Evolutionary conservation across 2,329 filamentous ascomycete species (phyloP).

Genomic region (Elsinoe perseae): DNA sequence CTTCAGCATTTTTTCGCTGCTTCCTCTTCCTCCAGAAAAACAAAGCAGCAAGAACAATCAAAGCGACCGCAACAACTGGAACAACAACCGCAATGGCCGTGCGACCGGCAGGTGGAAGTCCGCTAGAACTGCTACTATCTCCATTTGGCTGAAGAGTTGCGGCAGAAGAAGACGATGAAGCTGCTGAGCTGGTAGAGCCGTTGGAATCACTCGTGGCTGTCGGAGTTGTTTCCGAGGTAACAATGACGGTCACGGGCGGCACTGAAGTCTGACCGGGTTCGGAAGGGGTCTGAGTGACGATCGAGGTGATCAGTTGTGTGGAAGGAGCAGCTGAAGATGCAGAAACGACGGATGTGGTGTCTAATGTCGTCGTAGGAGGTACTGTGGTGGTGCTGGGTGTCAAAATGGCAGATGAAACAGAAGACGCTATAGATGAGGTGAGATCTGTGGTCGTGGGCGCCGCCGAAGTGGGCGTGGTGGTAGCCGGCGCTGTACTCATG

Average conservation of each 20-base stretch:
- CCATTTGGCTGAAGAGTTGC: constrained; percentile 19
- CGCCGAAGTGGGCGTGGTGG: constrained; percentile 15
- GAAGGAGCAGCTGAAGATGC: constrained; percentile 21
- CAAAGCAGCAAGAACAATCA: constrained; percentile 67
- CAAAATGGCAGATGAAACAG: constrained; percentile 19
- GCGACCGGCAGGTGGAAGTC: constrained; percentile 56
- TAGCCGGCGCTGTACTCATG: constrained; percentile 6
- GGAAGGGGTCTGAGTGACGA: constrained; percentile 20
- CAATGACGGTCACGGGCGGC: constrained; percentile 22
- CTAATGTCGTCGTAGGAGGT: constrained; percentile 17
- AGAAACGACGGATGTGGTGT: constrained; percentile 21
- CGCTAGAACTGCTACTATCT: constrained; percentile 28
- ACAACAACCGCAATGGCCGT: constrained; percentile 93
- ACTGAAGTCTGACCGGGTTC: constrained; percentile 15
- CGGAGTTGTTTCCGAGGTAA: constrained; percentile 19
- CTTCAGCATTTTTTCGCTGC: constrained; percentile 73
- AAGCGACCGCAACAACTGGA: constrained; percentile 77
- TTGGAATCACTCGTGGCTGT: constrained; percentile 17
- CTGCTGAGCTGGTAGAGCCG: constrained; percentile 18
- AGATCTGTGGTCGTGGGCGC: constrained; percentile 14
- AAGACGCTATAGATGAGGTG: constrained; percentile 20
- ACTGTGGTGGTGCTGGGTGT: constrained; percentile 18
- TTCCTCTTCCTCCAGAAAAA: constrained; percentile 87
- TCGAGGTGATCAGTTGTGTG: constrained; percentile 22
- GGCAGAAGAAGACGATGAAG: constrained; percentile 20